Evolutionary conservation across 2,329 filamentous ascomycete species (phyloP), one percentile per base, ranked within the genome.

Genomic region (Acephala macrosclerotiorum): DNA sequence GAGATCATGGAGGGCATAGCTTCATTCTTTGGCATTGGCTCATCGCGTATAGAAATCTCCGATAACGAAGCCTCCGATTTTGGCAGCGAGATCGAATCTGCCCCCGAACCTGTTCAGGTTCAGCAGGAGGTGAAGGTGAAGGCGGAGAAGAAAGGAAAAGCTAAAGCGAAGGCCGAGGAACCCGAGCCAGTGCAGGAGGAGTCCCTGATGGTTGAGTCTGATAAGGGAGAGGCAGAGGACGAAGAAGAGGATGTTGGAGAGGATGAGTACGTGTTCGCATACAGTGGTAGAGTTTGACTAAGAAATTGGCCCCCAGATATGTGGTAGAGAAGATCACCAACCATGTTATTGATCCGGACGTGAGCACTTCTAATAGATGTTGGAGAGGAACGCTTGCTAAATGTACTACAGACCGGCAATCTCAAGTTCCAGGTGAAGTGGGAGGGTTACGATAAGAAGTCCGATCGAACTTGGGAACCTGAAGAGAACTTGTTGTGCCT

Each of bases 401-500:
- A 57, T 18, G 2, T 20, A 36, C 47, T 36, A 56, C 63, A 71
- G 72, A 70, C 70, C 45, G 85, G 85, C 22, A 75, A 77, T 4
- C 73, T 89, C 0, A 83, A 84, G 56, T 94, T 91, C 74, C 84
- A 90, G 60, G 91, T 96, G 40, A 94, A 95, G 73, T 96, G 92
- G 92, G 87, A 92, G 69, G 92, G 92, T 2, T 96, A 90, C 68
- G 87, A 91, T 0, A 85, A 89, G 67, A 87, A 89, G 67, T 77
- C 81, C 0, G 92, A 96, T 70, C 79, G 87, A 73, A 96, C 92
- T 0, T 95, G 91, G 92, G 92, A 96, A 75, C 89, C 91, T 0
- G 89, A 92, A 72, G 87, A 88, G 12, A 94, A 94, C 71, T 80
- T 93, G 66, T 78, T 71, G 86, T 89, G 78, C 47, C 22, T 45